Percentiles rank a stretch among this genome's conserved stretches.
Conservation (phyloP, 495 filamentous ascomycete species). For the Cercophora samala region DNA sequence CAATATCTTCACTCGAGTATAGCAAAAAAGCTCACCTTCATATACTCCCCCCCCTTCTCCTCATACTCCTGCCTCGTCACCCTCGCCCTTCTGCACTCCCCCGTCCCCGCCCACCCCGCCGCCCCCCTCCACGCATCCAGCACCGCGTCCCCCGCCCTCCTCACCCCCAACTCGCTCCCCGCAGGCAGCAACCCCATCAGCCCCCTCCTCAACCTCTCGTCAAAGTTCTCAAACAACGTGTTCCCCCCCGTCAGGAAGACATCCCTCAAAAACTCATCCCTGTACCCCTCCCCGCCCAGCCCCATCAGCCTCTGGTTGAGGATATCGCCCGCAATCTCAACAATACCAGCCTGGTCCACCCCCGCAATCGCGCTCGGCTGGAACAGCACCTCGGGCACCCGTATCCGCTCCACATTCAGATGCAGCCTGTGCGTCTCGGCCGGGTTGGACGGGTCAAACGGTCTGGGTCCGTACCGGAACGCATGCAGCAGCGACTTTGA, state of each 20-base stretch:
- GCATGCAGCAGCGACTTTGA: slow-evolving; percentile 84
- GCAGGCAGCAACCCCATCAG: slow-evolving; percentile 68
- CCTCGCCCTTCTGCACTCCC: slow-evolving; percentile 45
- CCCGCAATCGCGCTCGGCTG: slow-evolving; percentile 88
- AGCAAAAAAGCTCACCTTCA: slow-evolving; percentile 69
- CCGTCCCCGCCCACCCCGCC: slow-evolving; percentile 66
- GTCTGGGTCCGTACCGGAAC: slow-evolving; percentile 81
- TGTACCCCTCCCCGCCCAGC: slow-evolving; percentile 45
- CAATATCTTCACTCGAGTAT: no score
- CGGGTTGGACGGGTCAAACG: slow-evolving; percentile 76
- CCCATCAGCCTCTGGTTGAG: slow-evolving; percentile 69
- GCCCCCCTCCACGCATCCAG: slow-evolving; percentile 93
- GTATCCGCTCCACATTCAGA: slow-evolving; percentile 93
- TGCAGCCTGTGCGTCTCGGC: slow-evolving; percentile 84
- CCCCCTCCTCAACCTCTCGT: slow-evolving; percentile 72
- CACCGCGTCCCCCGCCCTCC: slow-evolving; percentile 67
- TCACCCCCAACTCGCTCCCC: slow-evolving; percentile 59
- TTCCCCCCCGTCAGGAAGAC: slow-evolving; percentile 96
- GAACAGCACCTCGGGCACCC: slow-evolving; percentile 93
- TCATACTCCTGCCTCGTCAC: slow-evolving; percentile 73
- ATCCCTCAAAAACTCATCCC: slow-evolving; percentile 68
- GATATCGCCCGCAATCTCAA: slow-evolving; percentile 86
- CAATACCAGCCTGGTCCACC: slow-evolving; percentile 86
- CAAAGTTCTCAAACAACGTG: slow-evolving; percentile 79
- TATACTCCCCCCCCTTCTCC: slow-evolving; percentile 81